Evolutionary conservation across 169 alveolate genomes (phyloP), one percentile per base, ranked within the genome.

Genomic region (Plasmodium inui): DNA sequence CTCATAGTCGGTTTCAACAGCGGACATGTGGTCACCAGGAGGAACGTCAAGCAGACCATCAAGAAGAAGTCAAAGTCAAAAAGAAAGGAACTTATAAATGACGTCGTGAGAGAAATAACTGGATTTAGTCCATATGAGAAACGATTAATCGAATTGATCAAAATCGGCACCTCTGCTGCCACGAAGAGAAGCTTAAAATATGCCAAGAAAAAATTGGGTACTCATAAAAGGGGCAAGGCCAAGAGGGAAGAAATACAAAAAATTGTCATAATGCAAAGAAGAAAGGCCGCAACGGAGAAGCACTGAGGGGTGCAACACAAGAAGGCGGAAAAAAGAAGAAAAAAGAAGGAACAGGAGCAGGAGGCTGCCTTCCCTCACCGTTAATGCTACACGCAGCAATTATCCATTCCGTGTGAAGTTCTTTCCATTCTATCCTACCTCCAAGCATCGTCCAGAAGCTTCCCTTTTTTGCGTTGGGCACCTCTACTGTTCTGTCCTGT

Each of bases 81-180:
- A 95, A 97, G 99, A 96, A 98, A 97, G 44, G 96, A 96, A n/a
- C 88, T 98, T 55, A 98, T 98, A 67, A 97, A 99, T 89, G 98
- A 98, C 96, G 98, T 98, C 44, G 97, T 98, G 90, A 98, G 99
- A 91, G 99, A 98, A 96, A 99, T 99, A 50, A 96, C 99, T 46
- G 99, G 99, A 61, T 99, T 99, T 94, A 99, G 99, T 67, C 99
- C 99, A 46, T 99, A 99, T 96, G 99, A 99, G 96, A 97, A 99
- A 95, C 98, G 99, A 97, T 96, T 99, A 98, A 97, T 99, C 94
- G 99, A 99, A 97, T 96, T 99, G 95, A 96, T 99, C 96, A 99
- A 99, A 97, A 97, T 99, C 94, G 99, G 99, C 73, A 97, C 99
- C 71, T 98, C 99, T n/a, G 96, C 99, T 92, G 98, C 99, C 67